Conservation (phyloP, 2,329 filamentous ascomycete genomes). For the Periconia digitata region DNA sequence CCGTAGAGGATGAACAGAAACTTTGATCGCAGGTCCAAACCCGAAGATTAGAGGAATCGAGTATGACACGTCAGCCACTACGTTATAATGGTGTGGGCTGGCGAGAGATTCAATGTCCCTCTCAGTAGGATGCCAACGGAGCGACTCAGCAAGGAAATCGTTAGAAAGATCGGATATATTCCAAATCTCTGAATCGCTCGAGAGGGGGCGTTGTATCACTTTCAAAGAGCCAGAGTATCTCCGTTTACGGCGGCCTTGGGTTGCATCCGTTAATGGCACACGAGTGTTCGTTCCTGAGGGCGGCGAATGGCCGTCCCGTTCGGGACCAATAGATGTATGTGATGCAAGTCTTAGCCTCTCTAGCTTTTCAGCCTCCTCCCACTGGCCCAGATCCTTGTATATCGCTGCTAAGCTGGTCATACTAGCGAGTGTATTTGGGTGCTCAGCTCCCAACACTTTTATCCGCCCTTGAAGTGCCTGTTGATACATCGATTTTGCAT, state of each 20-base stretch:
- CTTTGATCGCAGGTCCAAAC: slow-evolving; percentile 31
- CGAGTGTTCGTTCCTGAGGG: slow-evolving; percentile 32
- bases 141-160: slow-evolving; percentile 33
- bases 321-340: slow-evolving; percentile 28
- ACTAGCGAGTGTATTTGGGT: no score
- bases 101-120: slow-evolving; percentile 30
- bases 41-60: slow-evolving; percentile 37
- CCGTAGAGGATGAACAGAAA: slow-evolving; percentile 29
- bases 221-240: slow-evolving; percentile 38
- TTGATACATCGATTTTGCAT: no score
- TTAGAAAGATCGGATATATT: slow-evolving; percentile 29
- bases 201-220: slow-evolving; percentile 35
- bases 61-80: slow-evolving; percentile 21
- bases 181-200: slow-evolving; percentile 39
- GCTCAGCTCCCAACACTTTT: no score
- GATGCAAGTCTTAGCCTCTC: slow-evolving; percentile 28
- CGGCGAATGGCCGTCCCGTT: slow-evolving; percentile 39
- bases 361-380: no score
- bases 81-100: slow-evolving; percentile 15
- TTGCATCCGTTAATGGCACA: slow-evolving; percentile 31
- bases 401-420: no score
- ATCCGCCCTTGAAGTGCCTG: no score
- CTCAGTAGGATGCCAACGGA: slow-evolving; percentile 40
- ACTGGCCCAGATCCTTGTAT: no score
- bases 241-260: slow-evolving; percentile 25